phyloP scores from a whole-genome alignment of 345 rosid species.

The Hibiscus syriacus region DNA sequence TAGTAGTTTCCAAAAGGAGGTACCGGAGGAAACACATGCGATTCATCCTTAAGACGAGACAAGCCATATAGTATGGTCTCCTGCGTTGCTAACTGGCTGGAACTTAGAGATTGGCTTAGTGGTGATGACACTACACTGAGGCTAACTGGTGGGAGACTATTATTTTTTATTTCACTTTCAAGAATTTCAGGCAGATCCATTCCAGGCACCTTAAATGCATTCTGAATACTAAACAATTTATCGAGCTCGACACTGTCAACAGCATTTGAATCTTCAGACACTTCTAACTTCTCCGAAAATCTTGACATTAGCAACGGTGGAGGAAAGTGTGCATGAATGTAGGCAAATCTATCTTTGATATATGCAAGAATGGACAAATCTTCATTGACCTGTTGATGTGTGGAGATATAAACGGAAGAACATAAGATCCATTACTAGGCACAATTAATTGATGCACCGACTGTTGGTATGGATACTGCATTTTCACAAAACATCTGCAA shows the following conservation, averaged over 20 bases:
- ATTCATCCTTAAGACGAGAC: constrained; percentile 32
- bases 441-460: not conserved
- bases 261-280: constrained; percentile 13
- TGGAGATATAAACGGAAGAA: not conserved
- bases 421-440: not conserved
- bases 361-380: constrained; percentile 24
- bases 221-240: too few relatives aligned
- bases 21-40: constrained; percentile 11
- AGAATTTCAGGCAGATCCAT: constrained; percentile 16
- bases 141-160: constrained; percentile 5
- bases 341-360: constrained; percentile 28
- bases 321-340: constrained; percentile 10
- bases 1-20: constrained; percentile 13
- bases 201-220: not conserved
- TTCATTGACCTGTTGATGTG: constrained; percentile 40
- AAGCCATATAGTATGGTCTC: constrained; percentile 14
- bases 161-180: constrained; percentile 3
- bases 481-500: not conserved
- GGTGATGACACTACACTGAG: constrained; percentile 17
- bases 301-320: constrained; percentile 5
- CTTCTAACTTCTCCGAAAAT: constrained; percentile 20
- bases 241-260: too few relatives aligned
- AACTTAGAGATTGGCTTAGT: constrained; percentile 10
- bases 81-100: constrained; percentile 17
- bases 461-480: not conserved